Conservation (phyloP, 371 early-diverging fungal species). For the Circinella minor region DNA sequence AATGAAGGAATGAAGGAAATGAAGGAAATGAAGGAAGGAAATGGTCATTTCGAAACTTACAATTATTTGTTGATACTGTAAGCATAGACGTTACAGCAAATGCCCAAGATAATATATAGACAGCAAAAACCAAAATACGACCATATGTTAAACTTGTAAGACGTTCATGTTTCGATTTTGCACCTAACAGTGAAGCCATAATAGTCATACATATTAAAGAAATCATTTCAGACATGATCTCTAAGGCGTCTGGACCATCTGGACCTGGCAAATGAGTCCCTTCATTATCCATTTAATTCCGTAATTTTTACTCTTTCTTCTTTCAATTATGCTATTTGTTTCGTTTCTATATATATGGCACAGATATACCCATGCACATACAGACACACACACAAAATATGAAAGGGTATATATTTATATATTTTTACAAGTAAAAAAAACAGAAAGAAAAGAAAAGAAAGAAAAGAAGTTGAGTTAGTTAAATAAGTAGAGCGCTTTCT, state of each 20-base stretch:
- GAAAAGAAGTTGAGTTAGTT: neutral
- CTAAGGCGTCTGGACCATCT: slow-evolving; percentile 21
- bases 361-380: too few relatives aligned
- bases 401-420: too few relatives aligned
- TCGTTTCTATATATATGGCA: too few relatives aligned
- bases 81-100: slow-evolving; percentile 22
- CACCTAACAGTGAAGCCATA: slow-evolving; percentile 20
- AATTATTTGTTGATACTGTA: slow-evolving; percentile 28
- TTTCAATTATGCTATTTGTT: neutral
- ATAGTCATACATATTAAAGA: slow-evolving; percentile 26
- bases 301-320: neutral
- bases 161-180: slow-evolving; percentile 23
- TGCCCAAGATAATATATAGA: slow-evolving; percentile 25
- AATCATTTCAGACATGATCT: slow-evolving; percentile 24
- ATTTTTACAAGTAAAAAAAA: neutral
- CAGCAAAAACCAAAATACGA: slow-evolving; percentile 17
- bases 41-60: slow-evolving; percentile 7
- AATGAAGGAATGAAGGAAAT: too few relatives aligned
- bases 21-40: too few relatives aligned
- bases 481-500: too few relatives aligned
- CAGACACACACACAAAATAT: too few relatives aligned
- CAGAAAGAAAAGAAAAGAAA: slow-evolving; percentile 3
- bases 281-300: too few relatives aligned
- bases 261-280: neutral
- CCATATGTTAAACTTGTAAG: slow-evolving; percentile 22